These are phyloP conservation scores for Emergomyces orientalis DNA, from an alignment of 2,329 filamentous ascomycete species.

Conservation along the genomic window DNA sequence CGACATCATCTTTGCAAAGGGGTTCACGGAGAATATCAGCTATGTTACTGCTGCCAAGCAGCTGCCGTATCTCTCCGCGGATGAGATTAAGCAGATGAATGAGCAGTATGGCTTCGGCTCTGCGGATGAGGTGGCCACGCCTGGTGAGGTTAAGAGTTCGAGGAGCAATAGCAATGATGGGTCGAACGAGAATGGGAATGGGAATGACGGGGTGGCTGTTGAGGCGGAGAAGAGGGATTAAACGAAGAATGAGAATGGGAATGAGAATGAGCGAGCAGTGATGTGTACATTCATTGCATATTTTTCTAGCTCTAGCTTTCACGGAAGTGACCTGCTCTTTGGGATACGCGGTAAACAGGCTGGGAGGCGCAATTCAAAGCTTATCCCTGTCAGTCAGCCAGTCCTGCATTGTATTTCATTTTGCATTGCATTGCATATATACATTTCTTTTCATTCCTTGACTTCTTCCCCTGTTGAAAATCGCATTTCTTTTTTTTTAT, in stretches of 20 bases:
- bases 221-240: neutral
- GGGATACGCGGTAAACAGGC: no score
- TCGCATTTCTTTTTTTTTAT: neutral
- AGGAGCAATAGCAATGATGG: neutral
- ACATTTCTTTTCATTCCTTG: neutral
- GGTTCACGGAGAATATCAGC: slow-evolving; percentile 13
- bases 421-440: neutral
- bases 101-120: slow-evolving; percentile 13
- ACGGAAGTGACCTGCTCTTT: no score
- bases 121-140: neutral
- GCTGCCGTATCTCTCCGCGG: slow-evolving; percentile 16
- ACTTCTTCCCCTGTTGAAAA: no score
- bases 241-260: neutral
- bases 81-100: slow-evolving; percentile 16
- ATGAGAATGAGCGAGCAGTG: neutral
- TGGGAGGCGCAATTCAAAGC: neutral
- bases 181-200: neutral
- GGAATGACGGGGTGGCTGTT: neutral
- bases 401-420: neutral
- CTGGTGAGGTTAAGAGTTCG: neutral
- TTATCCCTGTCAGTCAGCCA: neutral
- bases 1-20: slow-evolving; percentile 24
- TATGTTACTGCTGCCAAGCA: slow-evolving; percentile 20
- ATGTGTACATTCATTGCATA: neutral
- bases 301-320: no score